phyloP scores from a whole-genome alignment of 768 basidiomycete genomes.

The Kwoniella newhampshirensis region DNA sequence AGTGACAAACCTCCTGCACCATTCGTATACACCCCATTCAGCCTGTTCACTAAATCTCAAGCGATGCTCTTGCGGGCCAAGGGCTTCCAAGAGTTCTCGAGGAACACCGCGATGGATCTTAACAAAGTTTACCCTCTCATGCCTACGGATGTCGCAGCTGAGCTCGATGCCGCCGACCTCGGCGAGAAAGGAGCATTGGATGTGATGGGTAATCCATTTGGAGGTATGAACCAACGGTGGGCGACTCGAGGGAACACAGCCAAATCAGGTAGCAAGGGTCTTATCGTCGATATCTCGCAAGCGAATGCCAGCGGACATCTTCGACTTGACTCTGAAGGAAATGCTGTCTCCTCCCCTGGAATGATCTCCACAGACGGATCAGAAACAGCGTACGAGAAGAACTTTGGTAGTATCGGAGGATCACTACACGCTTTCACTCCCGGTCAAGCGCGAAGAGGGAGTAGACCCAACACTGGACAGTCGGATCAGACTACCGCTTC shows the following conservation, averaged over 20 bases:
- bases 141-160: conserved; percentile 38
- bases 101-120: conserved; percentile 28
- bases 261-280: conserved; percentile 10
- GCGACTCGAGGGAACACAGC: not conserved
- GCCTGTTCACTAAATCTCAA: conserved; percentile 50
- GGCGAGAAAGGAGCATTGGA: conserved; percentile 23
- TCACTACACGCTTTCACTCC: conserved; percentile 6
- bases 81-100: conserved; percentile 33
- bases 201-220: conserved; percentile 8
- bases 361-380: conserved; percentile 15
- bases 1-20: conserved; percentile 48
- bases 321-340: conserved; percentile 10
- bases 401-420: conserved; percentile 12
- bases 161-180: conserved; percentile 37
- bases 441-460: conserved; percentile 10
- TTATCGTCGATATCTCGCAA: conserved; percentile 14
- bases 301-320: not conserved
- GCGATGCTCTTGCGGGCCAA: conserved; percentile 39
- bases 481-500: conserved; percentile 15
- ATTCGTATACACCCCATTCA: conserved; percentile 52
- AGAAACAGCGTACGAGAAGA: conserved; percentile 19
- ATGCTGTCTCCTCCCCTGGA: conserved; percentile 11
- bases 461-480: conserved; percentile 13
- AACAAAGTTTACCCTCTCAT: conserved; percentile 34
- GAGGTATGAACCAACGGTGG: conserved; percentile 15